phyloP scores from a whole-genome alignment of 2,329 filamentous ascomycete species.

The Alternaria triticina region DNA sequence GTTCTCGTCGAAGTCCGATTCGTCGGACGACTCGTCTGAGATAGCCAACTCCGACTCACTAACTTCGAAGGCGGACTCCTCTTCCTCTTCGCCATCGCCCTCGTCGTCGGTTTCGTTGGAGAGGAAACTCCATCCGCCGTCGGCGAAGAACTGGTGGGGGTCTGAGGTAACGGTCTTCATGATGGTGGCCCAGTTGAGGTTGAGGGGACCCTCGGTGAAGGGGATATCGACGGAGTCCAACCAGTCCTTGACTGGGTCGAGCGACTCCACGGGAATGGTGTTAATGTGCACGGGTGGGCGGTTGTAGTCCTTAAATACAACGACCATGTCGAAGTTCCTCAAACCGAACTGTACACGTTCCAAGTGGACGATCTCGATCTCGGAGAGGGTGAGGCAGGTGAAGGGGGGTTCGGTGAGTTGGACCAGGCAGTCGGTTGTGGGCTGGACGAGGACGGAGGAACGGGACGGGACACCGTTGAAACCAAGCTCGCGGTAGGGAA shows the following conservation, averaged over 20 bases:
- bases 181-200: constrained; percentile 98
- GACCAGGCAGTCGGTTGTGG: constrained; percentile 94
- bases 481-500: constrained; percentile 93
- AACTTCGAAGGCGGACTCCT: constrained; percentile 92
- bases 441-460: constrained; percentile 93
- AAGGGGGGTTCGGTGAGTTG: constrained; percentile 97
- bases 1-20: constrained; percentile 92
- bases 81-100: constrained; percentile 75
- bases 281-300: constrained; percentile 93
- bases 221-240: constrained; percentile 94
- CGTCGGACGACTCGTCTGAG: constrained; percentile 80
- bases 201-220: constrained; percentile 91
- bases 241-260: constrained; percentile 97
- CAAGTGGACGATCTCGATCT: constrained; percentile 94
- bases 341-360: constrained; percentile 95
- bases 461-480: constrained; percentile 97
- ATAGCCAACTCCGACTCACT: constrained; percentile 78
- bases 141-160: constrained; percentile 91
- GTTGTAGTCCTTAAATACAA: constrained; percentile 97
- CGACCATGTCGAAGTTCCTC: constrained; percentile 98
- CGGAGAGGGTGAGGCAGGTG: constrained; percentile 91
- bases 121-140: constrained; percentile 95
- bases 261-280: constrained; percentile 93
- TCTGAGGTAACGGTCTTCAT: constrained; percentile 99
- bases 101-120: constrained; percentile 87